Evolutionary conservation across 2,329 filamentous ascomycete species (phyloP), one percentile per base, ranked within the genome.

Genomic region (Ceratocystis colombiana): DNA sequence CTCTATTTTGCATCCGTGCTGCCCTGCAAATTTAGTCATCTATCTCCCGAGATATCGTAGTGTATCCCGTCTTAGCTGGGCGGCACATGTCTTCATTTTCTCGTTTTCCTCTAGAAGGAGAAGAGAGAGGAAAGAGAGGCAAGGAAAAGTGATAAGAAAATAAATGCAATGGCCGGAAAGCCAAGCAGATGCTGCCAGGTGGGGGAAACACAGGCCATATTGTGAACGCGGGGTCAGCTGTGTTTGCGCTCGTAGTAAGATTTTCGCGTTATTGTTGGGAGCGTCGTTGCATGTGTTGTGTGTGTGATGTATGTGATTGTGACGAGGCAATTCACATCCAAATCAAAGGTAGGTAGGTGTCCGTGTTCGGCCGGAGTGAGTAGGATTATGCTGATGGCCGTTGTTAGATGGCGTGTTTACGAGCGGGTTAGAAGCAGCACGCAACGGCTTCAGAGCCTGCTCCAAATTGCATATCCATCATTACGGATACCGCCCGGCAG

Each of bases 231-330:
- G 48, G 48, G 48, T 22, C 22, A 22, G n/a, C 22, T 53, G n/a
- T 25, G 22, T 3, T 41, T 41, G 37, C 37, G 10, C 37, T 15
- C 10, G 10, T 41, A 41, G 10, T 41, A 12, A 5, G 37, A 41
- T 5, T 41, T 41, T 41, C 3, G 10, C 37, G 37, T 10, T 15
- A 15, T 41, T 41, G 22, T 6, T 57, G 53, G 53, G 37, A 1
- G 37, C 4, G 37, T 41, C 37, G 8, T 41, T 41, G 37, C 37
- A 12, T 41, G 10, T 41, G 37, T 2, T 28, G 22, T n/a, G 17
- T 7, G 46, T 57, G 53, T 15, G 22, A 17, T 53, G 3, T 30
- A n/a, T 37, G 55, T 59, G 55, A 59, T 59, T 37, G 55, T 59
- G 55, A 59, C 30, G 55, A 59, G 55, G 55, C 5, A 3, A 59